A percentile compares a stretch with the other conserved stretches of the same genome.
These are phyloP conservation scores for Trebouxia sp. DNA, from an alignment of 139 green algal genomes.

Conservation along the genomic window DNA sequence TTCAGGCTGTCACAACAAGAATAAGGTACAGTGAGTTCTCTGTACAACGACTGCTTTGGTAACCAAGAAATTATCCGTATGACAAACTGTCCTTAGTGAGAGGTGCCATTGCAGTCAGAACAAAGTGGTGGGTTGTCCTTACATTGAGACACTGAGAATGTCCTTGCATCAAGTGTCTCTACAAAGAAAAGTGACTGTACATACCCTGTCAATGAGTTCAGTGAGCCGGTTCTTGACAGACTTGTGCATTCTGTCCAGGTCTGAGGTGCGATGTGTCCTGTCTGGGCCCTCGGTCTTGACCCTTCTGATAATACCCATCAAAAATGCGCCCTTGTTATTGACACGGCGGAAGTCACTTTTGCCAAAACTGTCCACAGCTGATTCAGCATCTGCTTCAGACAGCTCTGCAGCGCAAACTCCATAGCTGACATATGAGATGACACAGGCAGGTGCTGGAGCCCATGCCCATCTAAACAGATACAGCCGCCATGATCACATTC, in stretches of 20 bases:
- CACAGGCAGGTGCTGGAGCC: neutral
- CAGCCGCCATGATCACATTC: too few species aligned
- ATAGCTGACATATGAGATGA: neutral
- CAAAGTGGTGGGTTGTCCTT: too few species aligned
- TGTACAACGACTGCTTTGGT: neutral
- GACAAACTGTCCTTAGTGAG: too few species aligned
- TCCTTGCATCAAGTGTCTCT: too few species aligned
- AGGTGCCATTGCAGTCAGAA: too few species aligned
- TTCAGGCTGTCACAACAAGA: neutral
- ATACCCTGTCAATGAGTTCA: slow-evolving; percentile 53
- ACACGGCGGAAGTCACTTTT: slow-evolving; percentile 54
- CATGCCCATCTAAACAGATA: too few species aligned
- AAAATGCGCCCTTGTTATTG: slow-evolving; percentile 44
- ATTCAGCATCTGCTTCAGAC: slow-evolving; percentile 39
- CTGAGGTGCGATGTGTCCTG: slow-evolving; percentile 31
- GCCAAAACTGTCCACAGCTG: slow-evolving; percentile 50
- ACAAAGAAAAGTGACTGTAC: too few species aligned
- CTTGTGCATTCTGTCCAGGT: slow-evolving; percentile 51
- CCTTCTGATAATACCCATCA: slow-evolving; percentile 61
- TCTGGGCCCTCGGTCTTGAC: slow-evolving; percentile 56
- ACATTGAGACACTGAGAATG: too few species aligned
- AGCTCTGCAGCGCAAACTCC: slow-evolving; percentile 38
- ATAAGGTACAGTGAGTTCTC: neutral
- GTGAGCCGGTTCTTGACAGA: slow-evolving; percentile 43
- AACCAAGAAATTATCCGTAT: neutral